Base-by-base conservation (phyloP, 768 basidiomycete species). In the Boletus reticuloceps region DNA sequence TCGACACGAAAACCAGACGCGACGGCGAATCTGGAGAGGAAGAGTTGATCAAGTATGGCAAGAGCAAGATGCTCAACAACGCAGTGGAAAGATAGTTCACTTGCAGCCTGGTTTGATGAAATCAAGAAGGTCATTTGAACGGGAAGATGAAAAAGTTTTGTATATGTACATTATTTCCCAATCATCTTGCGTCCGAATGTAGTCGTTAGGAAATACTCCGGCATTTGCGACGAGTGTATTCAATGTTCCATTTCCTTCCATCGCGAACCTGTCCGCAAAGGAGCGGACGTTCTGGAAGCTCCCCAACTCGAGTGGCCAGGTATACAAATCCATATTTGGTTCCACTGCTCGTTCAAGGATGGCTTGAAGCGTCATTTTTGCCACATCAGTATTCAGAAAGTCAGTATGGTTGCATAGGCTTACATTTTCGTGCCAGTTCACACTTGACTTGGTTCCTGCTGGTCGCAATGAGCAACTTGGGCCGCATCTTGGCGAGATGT, bases 131-230 rank as follows among this genome's bases (percentile, higher is more conserved):
- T n/a, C 8, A 19, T 50, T 9, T 20, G 14, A 14, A 12, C 20
- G 10, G 4, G 31, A 8, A n/a, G 53, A 43, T 10, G 31, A 48
- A 1, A 42, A 8, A 6, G 40, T 22, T n/a, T 36, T 16, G 63
- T 67, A 27, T 53, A 80, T 80, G 61, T 68, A 81, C 82, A 60
- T 68, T 31, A 63, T 27, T 58, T 83, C 81, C 77, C 77, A 82
- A 9, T 77, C 80, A 55, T 83, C 82, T 2, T 56, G 39, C 0
- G 77, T 77, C n/a, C 58, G 53, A n/a, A 56, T 32, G 38, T 74
- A 74, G 4, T 34, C 4, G 1, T 50, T 38, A 0, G 1, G 16
- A 2, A 59, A 50, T 9, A 65, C 49, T 9, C 68, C 73, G 2
- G 72, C 75, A 39, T 72, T 73, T 6, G 63, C 63, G 20, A 75